Conservation (phyloP, 2,329 filamentous ascomycete species). For the Endocalyx cinctus region DNA sequence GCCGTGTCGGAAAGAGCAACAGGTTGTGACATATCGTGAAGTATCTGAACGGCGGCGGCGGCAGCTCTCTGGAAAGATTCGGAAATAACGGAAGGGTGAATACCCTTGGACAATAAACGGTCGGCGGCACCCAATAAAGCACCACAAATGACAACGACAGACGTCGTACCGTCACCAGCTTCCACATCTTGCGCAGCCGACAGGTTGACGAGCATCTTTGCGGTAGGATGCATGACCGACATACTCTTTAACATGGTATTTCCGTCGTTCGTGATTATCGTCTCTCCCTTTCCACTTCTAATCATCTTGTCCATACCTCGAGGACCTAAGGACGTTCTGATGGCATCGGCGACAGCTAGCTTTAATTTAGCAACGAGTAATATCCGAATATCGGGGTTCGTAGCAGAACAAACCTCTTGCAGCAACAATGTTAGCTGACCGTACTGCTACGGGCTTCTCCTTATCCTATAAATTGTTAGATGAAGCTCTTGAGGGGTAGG, state of each 20-base stretch:
- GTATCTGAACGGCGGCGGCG: constrained; percentile 78
- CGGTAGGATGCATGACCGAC: constrained; percentile 98
- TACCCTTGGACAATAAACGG: constrained; percentile 82
- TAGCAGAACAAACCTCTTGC: constrained; percentile 70
- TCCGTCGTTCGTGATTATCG: constrained; percentile 98
- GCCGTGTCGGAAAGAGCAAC: constrained; percentile 84
- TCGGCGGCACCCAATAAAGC: constrained; percentile 92
- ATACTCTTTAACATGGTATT: constrained; percentile 99
- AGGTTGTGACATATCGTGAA: constrained; percentile 93
- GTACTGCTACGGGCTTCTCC: constrained; percentile 97
- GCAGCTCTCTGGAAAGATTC: constrained; percentile 96
- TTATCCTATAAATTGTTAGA: constrained; percentile 56
- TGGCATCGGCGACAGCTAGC: constrained; percentile 95
- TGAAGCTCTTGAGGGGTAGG: constrained; percentile 4
- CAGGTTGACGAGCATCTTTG: constrained; percentile 97
- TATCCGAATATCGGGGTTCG: constrained; percentile 5
- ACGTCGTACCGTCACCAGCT: constrained; percentile 96
- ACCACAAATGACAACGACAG: constrained; percentile 95
- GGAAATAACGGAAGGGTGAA: constrained; percentile 96
- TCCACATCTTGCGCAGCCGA: constrained; percentile 97
- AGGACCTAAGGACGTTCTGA: constrained; percentile 91
- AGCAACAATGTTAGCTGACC: constrained; percentile 93
- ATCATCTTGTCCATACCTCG: constrained; percentile 99
- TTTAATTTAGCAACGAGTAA: constrained; percentile 25
- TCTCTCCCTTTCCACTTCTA: constrained; percentile 91